These are phyloP conservation scores for Clarireedia hainanense DNA, from an alignment of 2,329 filamentous ascomycete genomes.

Conservation along the genomic window DNA sequence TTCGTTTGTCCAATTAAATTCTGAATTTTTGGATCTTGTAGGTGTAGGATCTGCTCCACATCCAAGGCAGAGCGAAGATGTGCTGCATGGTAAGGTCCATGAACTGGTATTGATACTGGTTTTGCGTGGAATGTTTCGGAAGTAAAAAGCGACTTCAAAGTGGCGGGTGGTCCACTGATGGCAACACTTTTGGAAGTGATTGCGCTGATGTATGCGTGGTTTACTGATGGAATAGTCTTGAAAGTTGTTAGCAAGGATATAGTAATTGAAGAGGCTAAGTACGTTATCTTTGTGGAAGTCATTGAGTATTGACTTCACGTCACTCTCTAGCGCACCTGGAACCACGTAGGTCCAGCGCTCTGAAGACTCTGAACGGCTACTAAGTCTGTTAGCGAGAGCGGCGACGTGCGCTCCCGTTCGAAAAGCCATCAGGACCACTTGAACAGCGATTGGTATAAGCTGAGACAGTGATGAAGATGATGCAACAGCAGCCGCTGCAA, in stretches of 20 bases:
- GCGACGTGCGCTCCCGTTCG: constrained; percentile 6
- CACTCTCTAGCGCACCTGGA: constrained; percentile 44
- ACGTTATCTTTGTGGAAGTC: constrained; percentile 52
- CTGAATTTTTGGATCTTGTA: constrained; percentile 31
- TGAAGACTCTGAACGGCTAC: constrained; percentile 33
- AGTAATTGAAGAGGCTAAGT: constrained; percentile 16
- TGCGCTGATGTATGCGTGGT: constrained; percentile 6
- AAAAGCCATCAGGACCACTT: constrained; percentile 8
- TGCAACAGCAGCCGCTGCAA: constrained; percentile 7
- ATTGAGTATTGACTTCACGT: constrained; percentile 42
- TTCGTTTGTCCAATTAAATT: constrained; percentile 35
- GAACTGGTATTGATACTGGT: constrained; percentile 15
- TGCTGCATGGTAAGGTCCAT: constrained; percentile 26
- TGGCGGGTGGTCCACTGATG: constrained; percentile 8
- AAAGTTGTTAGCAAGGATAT: neutral
- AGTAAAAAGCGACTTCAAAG: constrained; percentile 3
- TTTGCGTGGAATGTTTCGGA: constrained; percentile 4
- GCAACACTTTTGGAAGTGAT: constrained; percentile 6
- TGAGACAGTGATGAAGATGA: constrained; percentile 8
- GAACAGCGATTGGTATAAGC: constrained; percentile 6
- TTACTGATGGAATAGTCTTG: constrained; percentile 39
- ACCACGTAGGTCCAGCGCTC: constrained; percentile 62
- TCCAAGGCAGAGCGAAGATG: constrained; percentile 24
- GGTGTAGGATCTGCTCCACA: constrained; percentile 14
- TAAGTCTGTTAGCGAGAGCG: constrained; percentile 13